A percentile compares a stretch with the other conserved stretches of the same genome.
phyloP scores from a whole-genome alignment of 176 grass and related monocot genomes.

The Oryza punctata region DNA sequence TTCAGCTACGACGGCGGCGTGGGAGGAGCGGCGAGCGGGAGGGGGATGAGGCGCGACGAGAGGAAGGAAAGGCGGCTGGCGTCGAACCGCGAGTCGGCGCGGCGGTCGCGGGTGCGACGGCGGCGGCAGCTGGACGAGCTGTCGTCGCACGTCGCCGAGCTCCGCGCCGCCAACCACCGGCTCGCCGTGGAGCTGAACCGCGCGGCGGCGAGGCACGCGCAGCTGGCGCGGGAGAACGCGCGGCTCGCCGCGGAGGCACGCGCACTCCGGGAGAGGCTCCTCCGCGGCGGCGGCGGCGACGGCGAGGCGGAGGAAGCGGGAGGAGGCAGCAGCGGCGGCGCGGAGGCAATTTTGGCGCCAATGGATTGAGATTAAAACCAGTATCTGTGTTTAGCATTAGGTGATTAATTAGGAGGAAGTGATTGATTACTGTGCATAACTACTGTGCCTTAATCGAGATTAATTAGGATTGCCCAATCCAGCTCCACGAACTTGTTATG shows the following conservation, averaged over 20 bases:
- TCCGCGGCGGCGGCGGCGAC: not conserved
- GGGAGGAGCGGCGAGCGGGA: not conserved
- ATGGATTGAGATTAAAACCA: not conserved
- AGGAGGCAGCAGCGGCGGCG: not conserved
- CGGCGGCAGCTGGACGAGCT: conserved; percentile 51
- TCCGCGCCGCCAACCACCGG: conserved; percentile 42
- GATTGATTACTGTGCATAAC: not conserved
- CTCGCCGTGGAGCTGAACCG: conserved; percentile 50
- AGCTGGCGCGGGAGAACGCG: conserved; percentile 33
- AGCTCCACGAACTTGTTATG: not conserved
- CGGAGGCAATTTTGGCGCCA: not conserved
- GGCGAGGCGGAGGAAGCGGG: not conserved
- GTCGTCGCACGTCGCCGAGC: conserved; percentile 27
- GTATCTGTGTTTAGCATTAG: not conserved
- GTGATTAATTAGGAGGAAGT: not conserved
- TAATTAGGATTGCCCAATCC: not conserved
- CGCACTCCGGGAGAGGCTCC: conserved; percentile 35
- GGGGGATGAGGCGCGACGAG: not conserved
- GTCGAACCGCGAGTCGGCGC: conserved; percentile 62
- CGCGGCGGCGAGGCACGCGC: conserved; percentile 29
- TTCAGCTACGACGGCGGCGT: not conserved
- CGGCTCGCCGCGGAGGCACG: conserved; percentile 19
- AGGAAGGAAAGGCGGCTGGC: conserved; percentile 56
- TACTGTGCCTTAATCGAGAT: not conserved
- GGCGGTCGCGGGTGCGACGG: conserved; percentile 49